Percentiles rank a stretch among this genome's conserved stretches.
phyloP scores from a whole-genome alignment of 306 rosid species.

The Vicia villosa region DNA sequence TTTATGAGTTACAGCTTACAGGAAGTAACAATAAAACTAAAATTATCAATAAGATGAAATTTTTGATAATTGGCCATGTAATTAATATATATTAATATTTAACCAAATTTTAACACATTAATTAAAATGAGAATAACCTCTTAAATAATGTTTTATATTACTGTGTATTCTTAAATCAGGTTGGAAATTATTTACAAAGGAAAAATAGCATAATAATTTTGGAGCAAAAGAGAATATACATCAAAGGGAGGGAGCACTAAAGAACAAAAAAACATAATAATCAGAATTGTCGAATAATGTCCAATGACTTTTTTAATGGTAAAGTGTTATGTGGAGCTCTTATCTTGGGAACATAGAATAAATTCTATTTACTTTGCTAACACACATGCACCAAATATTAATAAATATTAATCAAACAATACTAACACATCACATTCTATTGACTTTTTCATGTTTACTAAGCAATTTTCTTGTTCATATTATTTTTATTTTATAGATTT shows the following conservation, averaged over 20 bases:
- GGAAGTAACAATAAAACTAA: no score
- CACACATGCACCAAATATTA: not conserved
- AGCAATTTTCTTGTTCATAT: conserved; percentile 7
- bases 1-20: no score
- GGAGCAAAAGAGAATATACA: not conserved
- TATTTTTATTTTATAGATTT: not conserved
- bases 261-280: conserved; percentile 20
- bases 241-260: conserved; percentile 30
- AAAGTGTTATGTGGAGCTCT: conserved; percentile 32
- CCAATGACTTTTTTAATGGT: conserved; percentile 35
- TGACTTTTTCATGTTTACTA: conserved; percentile 27
- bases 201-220: not conserved
- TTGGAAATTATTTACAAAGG: not conserved
- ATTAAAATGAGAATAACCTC: no score
- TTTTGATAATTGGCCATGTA: no score
- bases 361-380: conserved; percentile 1
- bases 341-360: conserved; percentile 44
- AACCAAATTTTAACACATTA: no score
- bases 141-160: no score
- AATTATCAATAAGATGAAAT: no score
- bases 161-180: not conserved
- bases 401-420: not conserved
- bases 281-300: conserved; percentile 27
- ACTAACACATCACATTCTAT: not conserved
- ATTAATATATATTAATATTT: no score